Conservation (phyloP, 768 basidiomycete genomes). For the Daedalea quercina region DNA sequence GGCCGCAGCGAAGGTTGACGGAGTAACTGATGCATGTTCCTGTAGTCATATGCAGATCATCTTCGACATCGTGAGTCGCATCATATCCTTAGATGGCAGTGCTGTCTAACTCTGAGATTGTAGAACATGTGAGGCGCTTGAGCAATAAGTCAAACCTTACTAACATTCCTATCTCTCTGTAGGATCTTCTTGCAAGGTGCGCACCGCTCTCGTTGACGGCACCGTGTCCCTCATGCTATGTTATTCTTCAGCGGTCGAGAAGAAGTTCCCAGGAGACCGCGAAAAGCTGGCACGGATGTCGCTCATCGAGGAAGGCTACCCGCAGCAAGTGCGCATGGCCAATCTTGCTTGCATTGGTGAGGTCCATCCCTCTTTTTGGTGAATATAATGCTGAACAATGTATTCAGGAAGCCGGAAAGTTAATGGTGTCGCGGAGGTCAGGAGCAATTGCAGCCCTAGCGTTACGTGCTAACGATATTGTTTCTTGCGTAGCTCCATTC, state of each 20-base stretch:
- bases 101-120: not conserved
- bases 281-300: conserved; percentile 82
- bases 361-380: conserved; percentile 7
- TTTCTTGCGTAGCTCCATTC: conserved; percentile 61
- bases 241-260: conserved; percentile 65
- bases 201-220: conserved; percentile 6
- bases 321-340: conserved; percentile 87
- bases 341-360: conserved; percentile 81
- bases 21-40: not conserved
- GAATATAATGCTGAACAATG: not conserved
- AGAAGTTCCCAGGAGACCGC: conserved; percentile 82
- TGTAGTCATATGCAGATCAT: conserved; percentile 83
- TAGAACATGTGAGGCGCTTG: conserved; percentile 42
- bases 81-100: not conserved
- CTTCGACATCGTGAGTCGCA: conserved; percentile 70
- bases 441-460: not conserved
- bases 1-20: not conserved
- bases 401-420: conserved; percentile 68
- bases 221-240: not conserved
- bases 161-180: conserved; percentile 7
- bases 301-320: conserved; percentile 87
- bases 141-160: not conserved
- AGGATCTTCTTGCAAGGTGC: conserved; percentile 68
- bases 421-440: conserved; percentile 92
- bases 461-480: not conserved